Evolutionary conservation across 2,329 filamentous ascomycete species (phyloP).

Genomic region (Fusarium ambrosium): DNA sequence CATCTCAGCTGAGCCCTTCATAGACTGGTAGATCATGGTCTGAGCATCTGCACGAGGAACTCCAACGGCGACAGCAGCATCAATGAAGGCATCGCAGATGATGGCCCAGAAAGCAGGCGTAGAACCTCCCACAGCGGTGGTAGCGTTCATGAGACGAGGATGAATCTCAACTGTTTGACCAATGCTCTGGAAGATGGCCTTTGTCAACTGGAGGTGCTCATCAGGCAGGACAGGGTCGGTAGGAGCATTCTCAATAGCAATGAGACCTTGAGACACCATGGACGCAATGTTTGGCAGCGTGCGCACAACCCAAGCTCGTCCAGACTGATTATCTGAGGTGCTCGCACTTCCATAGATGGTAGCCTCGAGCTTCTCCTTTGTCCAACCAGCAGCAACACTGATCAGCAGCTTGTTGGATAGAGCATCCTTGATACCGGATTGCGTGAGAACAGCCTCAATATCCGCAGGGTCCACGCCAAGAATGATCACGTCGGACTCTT

Average conservation of each 20-base stretch:
- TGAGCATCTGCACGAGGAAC: constrained; percentile 68
- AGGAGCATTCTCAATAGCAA: constrained; percentile 48
- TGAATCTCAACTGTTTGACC: constrained; percentile 66
- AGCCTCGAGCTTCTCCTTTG: constrained; percentile 54
- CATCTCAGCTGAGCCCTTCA: constrained; percentile 69
- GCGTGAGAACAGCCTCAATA: constrained; percentile 54
- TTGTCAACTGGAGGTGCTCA: constrained; percentile 42
- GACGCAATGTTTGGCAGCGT: constrained; percentile 55
- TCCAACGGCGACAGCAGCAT: constrained; percentile 72
- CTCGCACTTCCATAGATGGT: constrained; percentile 50
- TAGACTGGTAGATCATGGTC: constrained; percentile 71
- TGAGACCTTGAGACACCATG: constrained; percentile 50
- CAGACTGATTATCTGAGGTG: constrained; percentile 16
- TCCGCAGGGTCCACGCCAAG: constrained; percentile 62
- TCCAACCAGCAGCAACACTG: constrained; percentile 66
- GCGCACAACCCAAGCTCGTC: constrained; percentile 47
- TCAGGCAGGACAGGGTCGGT: constrained; percentile 34
- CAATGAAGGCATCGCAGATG: constrained; percentile 69
- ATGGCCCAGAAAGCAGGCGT: constrained; percentile 72
- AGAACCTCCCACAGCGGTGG: constrained; percentile 71
- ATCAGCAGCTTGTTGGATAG: constrained; percentile 62
- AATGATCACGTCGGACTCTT: constrained; percentile 57
- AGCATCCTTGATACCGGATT: constrained; percentile 54
- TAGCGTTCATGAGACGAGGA: constrained; percentile 66
- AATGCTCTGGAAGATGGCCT: constrained; percentile 67